A percentile compares a stretch with the other conserved stretches of the same genome.
These are phyloP conservation scores for Dysphania ambrosioides DNA, from an alignment of 148 eudicot genomes.

Conservation along the genomic window DNA sequence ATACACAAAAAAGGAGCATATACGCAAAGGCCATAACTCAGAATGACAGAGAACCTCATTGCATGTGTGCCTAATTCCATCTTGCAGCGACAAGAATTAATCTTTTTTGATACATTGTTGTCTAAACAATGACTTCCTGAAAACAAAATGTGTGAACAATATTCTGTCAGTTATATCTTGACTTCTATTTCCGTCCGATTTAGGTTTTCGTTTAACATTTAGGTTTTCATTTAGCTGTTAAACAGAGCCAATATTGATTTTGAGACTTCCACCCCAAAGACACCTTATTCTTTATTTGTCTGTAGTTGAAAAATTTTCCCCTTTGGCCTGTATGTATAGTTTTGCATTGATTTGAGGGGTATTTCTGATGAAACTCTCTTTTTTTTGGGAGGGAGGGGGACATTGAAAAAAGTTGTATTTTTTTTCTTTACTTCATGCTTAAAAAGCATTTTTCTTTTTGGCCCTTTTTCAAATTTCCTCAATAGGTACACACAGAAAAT, in stretches of 20 bases:
- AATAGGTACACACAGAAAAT: too few relatives aligned
- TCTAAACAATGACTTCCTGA: not conserved
- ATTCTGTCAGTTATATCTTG: not conserved
- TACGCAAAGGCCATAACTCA: too few relatives aligned
- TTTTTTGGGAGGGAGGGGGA: not conserved
- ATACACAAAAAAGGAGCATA: too few relatives aligned
- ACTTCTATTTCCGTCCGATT: not conserved
- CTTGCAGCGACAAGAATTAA: not conserved
- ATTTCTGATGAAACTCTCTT: not conserved
- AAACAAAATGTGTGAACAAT: too few relatives aligned
- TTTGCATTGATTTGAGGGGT: not conserved
- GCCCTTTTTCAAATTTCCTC: not conserved
- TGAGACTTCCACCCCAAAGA: not conserved
- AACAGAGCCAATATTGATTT: not conserved
- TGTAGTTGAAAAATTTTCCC: not conserved
- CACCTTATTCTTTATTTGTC: not conserved
- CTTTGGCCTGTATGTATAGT: not conserved
- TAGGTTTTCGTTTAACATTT: too few relatives aligned
- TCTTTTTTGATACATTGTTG: not conserved
- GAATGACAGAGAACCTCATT: too few relatives aligned
- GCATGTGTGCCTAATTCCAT: not conserved
- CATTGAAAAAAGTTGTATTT: not conserved
- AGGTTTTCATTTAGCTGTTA: not conserved
- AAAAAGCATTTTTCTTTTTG: not conserved
- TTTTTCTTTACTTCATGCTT: not conserved